Conservation (phyloP, 2,329 filamentous ascomycete species). For the Neurospora sp. region DNA sequence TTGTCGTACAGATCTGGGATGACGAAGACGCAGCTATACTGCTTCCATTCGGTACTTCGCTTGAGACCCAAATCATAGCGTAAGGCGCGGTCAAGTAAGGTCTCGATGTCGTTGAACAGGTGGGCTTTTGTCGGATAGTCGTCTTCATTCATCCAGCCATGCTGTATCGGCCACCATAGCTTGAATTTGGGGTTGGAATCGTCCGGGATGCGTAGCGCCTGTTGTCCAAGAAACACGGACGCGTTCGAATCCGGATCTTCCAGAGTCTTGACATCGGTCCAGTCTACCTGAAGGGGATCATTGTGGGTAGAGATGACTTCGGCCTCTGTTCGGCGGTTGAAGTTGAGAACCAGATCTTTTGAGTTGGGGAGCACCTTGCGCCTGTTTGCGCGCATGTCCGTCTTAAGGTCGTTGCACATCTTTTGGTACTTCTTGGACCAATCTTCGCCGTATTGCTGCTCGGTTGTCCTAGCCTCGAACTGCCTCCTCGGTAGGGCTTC, state of each 20-base stretch:
- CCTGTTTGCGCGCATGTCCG: conserved; percentile 88
- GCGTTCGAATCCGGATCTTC: conserved; percentile 53
- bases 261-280: conserved; percentile 69
- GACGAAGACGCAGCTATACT: conserved; percentile 94
- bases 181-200: conserved; percentile 83
- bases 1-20: conserved; percentile 97
- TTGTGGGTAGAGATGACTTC: conserved; percentile 92
- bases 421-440: conserved; percentile 65
- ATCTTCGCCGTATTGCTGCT: conserved; percentile 84
- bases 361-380: conserved; percentile 94
- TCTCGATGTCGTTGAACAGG: conserved; percentile 78
- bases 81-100: conserved; percentile 78
- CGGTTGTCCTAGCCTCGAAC: conserved; percentile 49
- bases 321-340: conserved; percentile 73
- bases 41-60: conserved; percentile 70
- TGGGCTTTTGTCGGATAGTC: conserved; percentile 75
- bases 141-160: conserved; percentile 82
- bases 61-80: conserved; percentile 72
- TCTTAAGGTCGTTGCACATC: conserved; percentile 79
- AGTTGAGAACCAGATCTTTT: conserved; percentile 90
- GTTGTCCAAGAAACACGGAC: conserved; percentile 67
- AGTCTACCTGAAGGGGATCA: conserved; percentile 86
- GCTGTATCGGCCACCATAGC: conserved; percentile 81
- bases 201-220: conserved; percentile 80
- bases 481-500: conserved; percentile 68